phyloP scores from a whole-genome alignment of 2,329 filamentous ascomycete genomes.

The Allantophomopsis cytisporea region DNA sequence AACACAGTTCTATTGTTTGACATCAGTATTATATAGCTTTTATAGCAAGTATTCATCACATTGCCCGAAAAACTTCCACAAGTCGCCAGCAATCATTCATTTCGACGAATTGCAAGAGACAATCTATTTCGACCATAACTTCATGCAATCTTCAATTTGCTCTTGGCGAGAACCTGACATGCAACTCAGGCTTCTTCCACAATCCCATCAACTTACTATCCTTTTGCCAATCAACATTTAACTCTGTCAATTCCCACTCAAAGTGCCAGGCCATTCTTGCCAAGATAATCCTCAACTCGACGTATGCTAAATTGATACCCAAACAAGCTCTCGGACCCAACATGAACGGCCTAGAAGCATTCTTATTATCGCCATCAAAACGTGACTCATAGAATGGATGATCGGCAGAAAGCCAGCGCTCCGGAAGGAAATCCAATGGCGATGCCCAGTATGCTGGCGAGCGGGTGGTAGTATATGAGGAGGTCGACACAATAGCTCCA shows the following conservation, averaged over 20 bases:
- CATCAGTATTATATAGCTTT: too few species aligned
- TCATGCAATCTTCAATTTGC: too few species aligned
- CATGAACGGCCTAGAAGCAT: neutral
- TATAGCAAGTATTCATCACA: too few species aligned
- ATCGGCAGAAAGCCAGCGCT: conserved; percentile 14
- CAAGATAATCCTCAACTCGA: conserved; percentile 4
- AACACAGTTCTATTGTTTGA: too few species aligned
- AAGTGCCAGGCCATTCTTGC: conserved; percentile 3
- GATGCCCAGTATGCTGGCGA: conserved; percentile 13
- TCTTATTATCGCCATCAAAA: neutral
- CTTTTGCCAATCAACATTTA: neutral
- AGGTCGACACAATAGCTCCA: conserved; percentile 3
- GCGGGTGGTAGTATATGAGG: conserved; percentile 14
- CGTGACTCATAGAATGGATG: neutral
- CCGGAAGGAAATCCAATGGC: conserved; percentile 14
- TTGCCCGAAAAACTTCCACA: too few species aligned
- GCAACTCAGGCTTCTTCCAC: conserved; percentile 2
- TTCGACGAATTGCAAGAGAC: too few species aligned
- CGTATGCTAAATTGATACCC: neutral
- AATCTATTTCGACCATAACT: too few species aligned
- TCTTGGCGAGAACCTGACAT: conserved; percentile 1
- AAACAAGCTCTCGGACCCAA: neutral
- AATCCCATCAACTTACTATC: conserved; percentile 1
- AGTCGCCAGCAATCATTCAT: too few species aligned
- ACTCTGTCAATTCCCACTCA: conserved; percentile 1